phyloP scores from a whole-genome alignment of 2,329 filamentous ascomycete species.

The Aspergillus hiratsukae region DNA sequence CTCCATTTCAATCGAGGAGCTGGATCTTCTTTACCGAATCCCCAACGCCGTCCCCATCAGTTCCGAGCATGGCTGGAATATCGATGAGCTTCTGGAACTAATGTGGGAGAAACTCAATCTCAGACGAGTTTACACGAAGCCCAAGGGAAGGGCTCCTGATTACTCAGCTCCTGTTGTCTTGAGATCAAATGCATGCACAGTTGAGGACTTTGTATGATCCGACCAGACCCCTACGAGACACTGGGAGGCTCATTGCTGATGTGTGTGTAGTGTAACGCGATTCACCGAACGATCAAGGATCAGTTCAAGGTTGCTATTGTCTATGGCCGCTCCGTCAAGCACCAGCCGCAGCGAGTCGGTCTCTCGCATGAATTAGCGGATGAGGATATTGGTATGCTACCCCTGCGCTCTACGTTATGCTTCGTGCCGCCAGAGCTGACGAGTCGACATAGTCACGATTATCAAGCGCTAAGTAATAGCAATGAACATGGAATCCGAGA shows the following conservation, averaged over 20 bases:
- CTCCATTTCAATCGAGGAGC: conserved; percentile 93
- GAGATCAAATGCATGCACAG: conserved; percentile 73
- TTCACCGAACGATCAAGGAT: conserved; percentile 93
- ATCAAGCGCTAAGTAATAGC: conserved; percentile 57
- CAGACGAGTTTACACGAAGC: conserved; percentile 93
- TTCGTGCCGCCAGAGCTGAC: conserved; percentile 20
- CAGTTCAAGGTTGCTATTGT: conserved; percentile 95
- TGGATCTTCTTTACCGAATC: conserved; percentile 93
- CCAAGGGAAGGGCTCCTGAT: conserved; percentile 90
- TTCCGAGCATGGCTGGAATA: conserved; percentile 95
- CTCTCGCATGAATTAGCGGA: conserved; percentile 86
- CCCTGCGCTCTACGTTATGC: not conserved
- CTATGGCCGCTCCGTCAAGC: conserved; percentile 96
- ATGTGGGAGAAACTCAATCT: conserved; percentile 98
- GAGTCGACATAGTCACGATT: conserved; percentile 53
- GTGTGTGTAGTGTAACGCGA: conserved; percentile 74
- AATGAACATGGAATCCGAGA: conserved; percentile 13
- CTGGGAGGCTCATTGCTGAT: conserved; percentile 29
- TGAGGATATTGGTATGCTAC: conserved; percentile 84
- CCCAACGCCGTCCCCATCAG: conserved; percentile 97
- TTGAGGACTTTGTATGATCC: conserved; percentile 89
- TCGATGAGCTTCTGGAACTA: conserved; percentile 92
- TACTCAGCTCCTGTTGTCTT: conserved; percentile 90
- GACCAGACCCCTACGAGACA: not conserved
- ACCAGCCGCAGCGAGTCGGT: conserved; percentile 94